A percentile compares a stretch with the other conserved stretches of the same genome.
Conservation (phyloP, 1,139 yeast species). For the Nematodospora anomalae region DNA sequence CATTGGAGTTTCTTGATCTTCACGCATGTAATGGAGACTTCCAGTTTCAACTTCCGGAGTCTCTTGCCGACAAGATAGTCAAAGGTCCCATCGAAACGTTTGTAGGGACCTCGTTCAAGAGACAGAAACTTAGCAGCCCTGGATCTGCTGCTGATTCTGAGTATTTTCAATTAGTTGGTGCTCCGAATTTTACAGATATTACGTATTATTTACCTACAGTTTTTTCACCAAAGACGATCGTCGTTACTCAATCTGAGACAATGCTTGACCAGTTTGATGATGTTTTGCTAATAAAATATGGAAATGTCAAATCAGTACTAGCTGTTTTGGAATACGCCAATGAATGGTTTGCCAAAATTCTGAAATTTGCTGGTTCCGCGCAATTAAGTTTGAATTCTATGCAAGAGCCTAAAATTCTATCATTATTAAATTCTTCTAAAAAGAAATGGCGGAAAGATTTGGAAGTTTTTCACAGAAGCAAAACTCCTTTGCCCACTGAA, state of each 20-base stretch:
- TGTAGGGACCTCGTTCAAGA: background rate
- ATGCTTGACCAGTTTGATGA: constrained; percentile 4
- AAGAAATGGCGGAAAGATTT: background rate
- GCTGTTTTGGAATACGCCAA: constrained; percentile 3
- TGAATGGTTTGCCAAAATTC: constrained; percentile 3
- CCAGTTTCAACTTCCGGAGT: background rate
- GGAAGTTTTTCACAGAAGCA: background rate
- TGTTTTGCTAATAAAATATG: constrained; percentile 5
- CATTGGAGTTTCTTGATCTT: constrained; percentile 1
- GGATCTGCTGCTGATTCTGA: background rate
- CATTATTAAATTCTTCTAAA: background rate
- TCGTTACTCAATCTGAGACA: constrained; percentile 1
- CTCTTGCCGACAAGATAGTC: background rate
- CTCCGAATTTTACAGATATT: constrained; percentile 1
- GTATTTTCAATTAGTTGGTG: background rate
- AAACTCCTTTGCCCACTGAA: constrained; percentile 1
- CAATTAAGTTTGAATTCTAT: background rate
- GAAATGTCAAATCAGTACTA: constrained; percentile 4
- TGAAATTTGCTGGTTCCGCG: constrained; percentile 1
- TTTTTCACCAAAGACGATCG: constrained; percentile 1
- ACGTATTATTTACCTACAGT: background rate
- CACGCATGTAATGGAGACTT: background rate
- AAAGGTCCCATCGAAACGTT: background rate
- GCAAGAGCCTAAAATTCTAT: background rate
- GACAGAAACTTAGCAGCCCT: background rate